Conservation (phyloP, 2,329 filamentous ascomycete species). For the Fusarium sacchari region DNA sequence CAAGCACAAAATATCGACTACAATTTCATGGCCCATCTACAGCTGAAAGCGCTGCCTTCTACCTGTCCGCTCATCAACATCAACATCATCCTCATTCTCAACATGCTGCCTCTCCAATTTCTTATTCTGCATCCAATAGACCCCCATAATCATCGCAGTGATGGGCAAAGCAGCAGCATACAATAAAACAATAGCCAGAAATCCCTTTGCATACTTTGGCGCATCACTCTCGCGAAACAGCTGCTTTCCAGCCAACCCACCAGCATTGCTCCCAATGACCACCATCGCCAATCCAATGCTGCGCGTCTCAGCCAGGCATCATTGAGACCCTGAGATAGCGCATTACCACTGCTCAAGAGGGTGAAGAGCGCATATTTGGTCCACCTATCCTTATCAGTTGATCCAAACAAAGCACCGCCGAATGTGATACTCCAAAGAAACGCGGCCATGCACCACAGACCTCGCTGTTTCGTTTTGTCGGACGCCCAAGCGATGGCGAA, state of each 20-base stretch:
- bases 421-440: conserved; percentile 39
- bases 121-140: conserved; percentile 39
- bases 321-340: conserved; percentile 35
- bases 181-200: conserved; percentile 31
- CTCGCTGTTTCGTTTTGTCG: conserved; percentile 31
- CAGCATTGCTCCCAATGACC: conserved; percentile 42
- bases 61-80: not conserved
- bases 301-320: conserved; percentile 38
- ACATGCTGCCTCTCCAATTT: not conserved
- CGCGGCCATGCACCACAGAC: conserved; percentile 31
- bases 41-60: not conserved
- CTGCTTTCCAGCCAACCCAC: conserved; percentile 37
- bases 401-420: conserved; percentile 24
- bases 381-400: conserved; percentile 20
- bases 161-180: conserved; percentile 31
- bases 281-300: conserved; percentile 38
- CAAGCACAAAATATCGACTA: not conserved
- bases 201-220: conserved; percentile 27
- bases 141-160: conserved; percentile 28
- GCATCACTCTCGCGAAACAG: conserved; percentile 37
- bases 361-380: conserved; percentile 31
- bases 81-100: not conserved
- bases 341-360: conserved; percentile 36
- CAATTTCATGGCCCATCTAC: not conserved
- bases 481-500: conserved; percentile 29